Evolutionary conservation across 257 asterid genomes (phyloP).

Genomic region (Dorcoceras hygrometricum): DNA sequence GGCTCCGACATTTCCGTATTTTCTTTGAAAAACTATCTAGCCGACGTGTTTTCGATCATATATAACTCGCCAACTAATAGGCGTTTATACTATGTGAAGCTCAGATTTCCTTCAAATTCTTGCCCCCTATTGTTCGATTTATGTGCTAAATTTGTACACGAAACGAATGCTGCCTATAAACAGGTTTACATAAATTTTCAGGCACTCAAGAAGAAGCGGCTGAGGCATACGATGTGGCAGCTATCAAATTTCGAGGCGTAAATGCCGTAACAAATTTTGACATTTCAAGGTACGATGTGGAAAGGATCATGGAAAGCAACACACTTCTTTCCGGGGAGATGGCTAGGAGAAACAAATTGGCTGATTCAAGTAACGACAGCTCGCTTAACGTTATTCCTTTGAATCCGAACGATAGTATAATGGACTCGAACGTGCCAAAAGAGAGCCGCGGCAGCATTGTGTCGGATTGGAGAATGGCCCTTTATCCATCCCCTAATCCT

Average conservation of each 20-base stretch:
- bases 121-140: not conserved
- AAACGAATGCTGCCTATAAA: not conserved
- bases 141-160: not conserved
- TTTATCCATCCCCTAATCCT: conserved; percentile 41
- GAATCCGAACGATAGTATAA: not conserved
- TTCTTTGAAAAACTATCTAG: too few species aligned
- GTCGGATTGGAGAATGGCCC: conserved; percentile 52
- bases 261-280: conserved; percentile 94
- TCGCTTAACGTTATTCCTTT: conserved; percentile 11
- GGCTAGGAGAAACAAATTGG: conserved; percentile 57
- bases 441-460: conserved; percentile 22
- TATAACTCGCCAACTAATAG: too few species aligned
- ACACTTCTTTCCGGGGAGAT: conserved; percentile 76
- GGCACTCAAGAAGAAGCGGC: conserved; percentile 99
- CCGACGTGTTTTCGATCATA: too few species aligned
- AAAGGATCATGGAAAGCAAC: conserved; percentile 74
- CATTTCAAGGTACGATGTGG: conserved; percentile 71
- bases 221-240: conserved; percentile 96
- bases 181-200: conserved; percentile 16
- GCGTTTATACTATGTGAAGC: not conserved
- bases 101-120: not conserved
- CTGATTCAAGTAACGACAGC: not conserved
- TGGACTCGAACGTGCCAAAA: conserved; percentile 26
- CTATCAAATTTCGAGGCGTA: conserved; percentile 82
- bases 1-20: not conserved